Evolutionary conservation across 164 flowering plant species (phyloP).

Genomic region (Houttuynia cordata): DNA sequence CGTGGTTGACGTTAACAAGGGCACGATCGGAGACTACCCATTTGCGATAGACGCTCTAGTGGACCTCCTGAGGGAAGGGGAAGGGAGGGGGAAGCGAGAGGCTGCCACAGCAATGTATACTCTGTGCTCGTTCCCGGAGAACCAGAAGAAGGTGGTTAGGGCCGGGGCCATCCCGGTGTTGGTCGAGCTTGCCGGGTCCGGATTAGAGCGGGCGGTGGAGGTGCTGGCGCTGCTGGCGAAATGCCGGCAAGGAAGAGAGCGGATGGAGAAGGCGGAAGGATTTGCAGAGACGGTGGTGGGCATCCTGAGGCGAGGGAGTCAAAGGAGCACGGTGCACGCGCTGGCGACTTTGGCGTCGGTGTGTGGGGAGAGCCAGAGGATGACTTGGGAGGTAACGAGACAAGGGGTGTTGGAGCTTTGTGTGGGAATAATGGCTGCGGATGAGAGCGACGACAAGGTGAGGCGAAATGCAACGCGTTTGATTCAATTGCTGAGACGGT

Average conservation of each 20-base stretch:
- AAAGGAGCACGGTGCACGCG: constrained; percentile 51
- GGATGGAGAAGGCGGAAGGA: constrained; percentile 42
- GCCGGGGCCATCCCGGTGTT: constrained; percentile 58
- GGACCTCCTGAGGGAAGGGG: constrained; percentile 41
- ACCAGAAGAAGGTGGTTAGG: constrained; percentile 51
- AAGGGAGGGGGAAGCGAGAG: constrained; percentile 64
- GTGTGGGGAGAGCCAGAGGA: constrained; percentile 32
- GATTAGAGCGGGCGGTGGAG: constrained; percentile 76
- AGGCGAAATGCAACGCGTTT: constrained; percentile 56
- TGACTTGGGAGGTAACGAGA: constrained; percentile 32
- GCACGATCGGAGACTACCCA: constrained; percentile 80
- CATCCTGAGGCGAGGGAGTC: constrained; percentile 44
- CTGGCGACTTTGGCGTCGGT: constrained; percentile 43
- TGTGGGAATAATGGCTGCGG: constrained; percentile 50
- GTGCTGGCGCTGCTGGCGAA: constrained; percentile 66
- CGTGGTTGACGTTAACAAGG: constrained; percentile 90
- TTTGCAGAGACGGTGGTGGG: constrained; percentile 39
- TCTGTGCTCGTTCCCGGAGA: constrained; percentile 69
- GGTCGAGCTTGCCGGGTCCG: constrained; percentile 35
- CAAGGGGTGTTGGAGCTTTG: constrained; percentile 60
- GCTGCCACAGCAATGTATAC: constrained; percentile 88
- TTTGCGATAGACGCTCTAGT: constrained; percentile 50
- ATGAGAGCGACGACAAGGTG: constrained; percentile 81
- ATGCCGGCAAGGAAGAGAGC: constrained; percentile 69
- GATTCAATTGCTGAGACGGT: constrained; percentile 20